Evolutionary conservation across 2,329 filamentous ascomycete genomes (phyloP).

Genomic region (Colletotrichum liaoningense): DNA sequence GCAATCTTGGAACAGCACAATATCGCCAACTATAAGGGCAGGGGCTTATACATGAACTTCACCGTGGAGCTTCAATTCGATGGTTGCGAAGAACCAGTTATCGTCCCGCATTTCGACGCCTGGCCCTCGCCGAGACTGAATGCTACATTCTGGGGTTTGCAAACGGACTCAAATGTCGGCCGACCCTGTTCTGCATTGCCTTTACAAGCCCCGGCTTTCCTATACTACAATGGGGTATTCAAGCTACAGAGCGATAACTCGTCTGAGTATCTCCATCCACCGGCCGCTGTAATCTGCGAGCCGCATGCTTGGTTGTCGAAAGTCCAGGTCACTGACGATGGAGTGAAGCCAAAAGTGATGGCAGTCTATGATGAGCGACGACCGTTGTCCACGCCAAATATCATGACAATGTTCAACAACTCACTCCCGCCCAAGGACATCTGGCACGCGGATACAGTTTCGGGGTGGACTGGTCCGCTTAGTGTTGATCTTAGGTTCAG

Average conservation of each 20-base stretch:
- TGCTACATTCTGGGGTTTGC: neutral
- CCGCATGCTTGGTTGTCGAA: constrained; percentile 17
- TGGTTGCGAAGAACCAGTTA: constrained; percentile 2
- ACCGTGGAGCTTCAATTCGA: constrained; percentile 7
- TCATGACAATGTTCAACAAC: constrained; percentile 1
- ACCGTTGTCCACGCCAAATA: neutral
- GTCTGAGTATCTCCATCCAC: neutral
- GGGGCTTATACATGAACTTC: neutral
- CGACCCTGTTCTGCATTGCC: constrained; percentile 8
- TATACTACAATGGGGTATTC: constrained; percentile 4
- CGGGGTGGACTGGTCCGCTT: neutral
- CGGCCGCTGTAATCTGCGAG: constrained; percentile 13
- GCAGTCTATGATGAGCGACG: neutral
- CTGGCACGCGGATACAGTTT: neutral
- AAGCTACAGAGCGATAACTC: neutral
- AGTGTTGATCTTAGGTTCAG: neutral
- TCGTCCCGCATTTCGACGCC: neutral
- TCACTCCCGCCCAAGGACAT: neutral
- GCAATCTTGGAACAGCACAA: neutral
- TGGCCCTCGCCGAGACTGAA: neutral
- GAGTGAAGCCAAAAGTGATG: neutral
- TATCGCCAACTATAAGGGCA: neutral
- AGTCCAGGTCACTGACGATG: constrained; percentile 14
- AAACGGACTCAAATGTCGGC: neutral
- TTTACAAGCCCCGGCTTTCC: neutral